Evolutionary conservation across 2,329 filamentous ascomycete species (phyloP).

Genomic region (Colletotrichum siamense): DNA sequence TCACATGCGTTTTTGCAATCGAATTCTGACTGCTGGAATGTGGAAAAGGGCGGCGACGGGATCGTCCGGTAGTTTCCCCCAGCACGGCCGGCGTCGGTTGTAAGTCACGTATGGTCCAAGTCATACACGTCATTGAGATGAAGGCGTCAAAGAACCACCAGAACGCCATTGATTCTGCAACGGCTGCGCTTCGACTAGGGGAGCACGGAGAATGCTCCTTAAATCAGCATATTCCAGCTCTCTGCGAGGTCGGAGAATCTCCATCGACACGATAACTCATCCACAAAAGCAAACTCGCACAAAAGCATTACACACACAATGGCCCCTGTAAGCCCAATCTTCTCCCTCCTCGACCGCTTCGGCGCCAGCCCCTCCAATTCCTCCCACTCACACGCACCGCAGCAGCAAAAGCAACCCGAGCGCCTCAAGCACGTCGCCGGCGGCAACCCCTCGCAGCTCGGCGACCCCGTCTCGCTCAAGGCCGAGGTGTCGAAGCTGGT

Average conservation of each 20-base stretch:
- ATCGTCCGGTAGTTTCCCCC: not conserved
- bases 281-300: not conserved
- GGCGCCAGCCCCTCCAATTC: not conserved
- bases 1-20: constrained; percentile 5
- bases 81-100: not conserved
- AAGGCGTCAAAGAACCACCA: constrained; percentile 11
- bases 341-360: not conserved
- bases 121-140: constrained; percentile 22
- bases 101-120: not conserved
- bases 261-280: not conserved
- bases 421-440: constrained; percentile 23
- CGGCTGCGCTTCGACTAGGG: not conserved
- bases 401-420: constrained; percentile 15
- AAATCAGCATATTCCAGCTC: not conserved
- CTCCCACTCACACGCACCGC: not conserved
- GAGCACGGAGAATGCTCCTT: not conserved
- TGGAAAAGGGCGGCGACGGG: not conserved
- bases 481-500: constrained; percentile 32
- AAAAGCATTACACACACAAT: not conserved
- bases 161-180: not conserved
- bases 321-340: constrained; percentile 5
- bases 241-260: accelerated
- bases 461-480: constrained; percentile 44
- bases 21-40: not conserved
- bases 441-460: constrained; percentile 41